Base-by-base conservation (phyloP, 306 rosid species). In the Citrullus amarus region DNA sequence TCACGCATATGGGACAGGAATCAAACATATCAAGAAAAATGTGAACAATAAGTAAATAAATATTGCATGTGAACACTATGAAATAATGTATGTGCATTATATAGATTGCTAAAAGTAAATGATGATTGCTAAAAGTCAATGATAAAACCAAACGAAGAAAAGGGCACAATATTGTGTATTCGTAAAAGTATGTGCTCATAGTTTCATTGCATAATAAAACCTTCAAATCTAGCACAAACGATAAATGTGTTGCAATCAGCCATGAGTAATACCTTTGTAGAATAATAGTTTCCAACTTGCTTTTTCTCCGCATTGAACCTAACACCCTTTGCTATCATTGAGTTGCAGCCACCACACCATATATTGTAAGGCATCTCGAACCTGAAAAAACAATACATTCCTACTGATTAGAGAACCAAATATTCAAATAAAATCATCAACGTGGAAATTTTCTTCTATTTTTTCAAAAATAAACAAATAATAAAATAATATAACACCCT, bases 311-410 rank as follows among this genome's bases (percentile, higher is more conserved):
- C 97, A 83, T 91, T 92, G 86, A 92, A 95, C 73, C 97, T 86
- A 66, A 95, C 99, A 82, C 99, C 99, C 88, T 95, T 95, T 6
- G 89, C 97, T 85, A 95, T 95, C 97, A 95, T 95, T 75, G 97
- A 88, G 83, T 95, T 95, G 86, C 99, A 95, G 76, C 99, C 99
- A 80, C 89, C 99, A 75, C 99, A 95, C 96, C 97, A 92, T 84
- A 95, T 83, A 75, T 95, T 90, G 76, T 78, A 92, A 58, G 97
- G 97, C 99, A 91, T 95, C 96, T 95, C 99, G 75, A 95, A 92
- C 89, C 97, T 91, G 88, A 78, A 76, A 69, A 69, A 70, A 54
- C 28, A 78, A 46, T 4, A 61, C 10, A 30, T 30, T 8, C 18
- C 72, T 46, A 61, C 17, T 22, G 17, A 60, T 43, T 17, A 77